These are phyloP conservation scores for Phytophthora sp. DNA, from an alignment of 352 stramenopile species.

Conservation along the genomic window DNA sequence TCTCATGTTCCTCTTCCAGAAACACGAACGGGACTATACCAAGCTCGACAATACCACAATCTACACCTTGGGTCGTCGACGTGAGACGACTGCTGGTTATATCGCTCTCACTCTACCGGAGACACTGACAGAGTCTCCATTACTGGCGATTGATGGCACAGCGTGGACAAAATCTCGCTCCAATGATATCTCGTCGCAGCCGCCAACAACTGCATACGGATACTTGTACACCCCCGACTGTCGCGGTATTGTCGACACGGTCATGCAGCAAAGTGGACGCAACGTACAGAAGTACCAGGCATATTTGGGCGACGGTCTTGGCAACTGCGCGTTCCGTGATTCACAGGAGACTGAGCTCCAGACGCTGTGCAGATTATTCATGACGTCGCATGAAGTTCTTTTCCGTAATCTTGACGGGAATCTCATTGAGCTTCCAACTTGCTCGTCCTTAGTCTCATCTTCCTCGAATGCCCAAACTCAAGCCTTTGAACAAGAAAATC, in stretches of 20 bases:
- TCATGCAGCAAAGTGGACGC: slow-evolving; percentile 38
- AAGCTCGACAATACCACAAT: slow-evolving; percentile 50
- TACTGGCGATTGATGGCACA: slow-evolving; percentile 43
- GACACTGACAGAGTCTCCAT: slow-evolving; percentile 31
- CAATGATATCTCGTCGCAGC: neutral
- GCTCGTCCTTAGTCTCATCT: slow-evolving; percentile 21
- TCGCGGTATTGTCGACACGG: slow-evolving; percentile 26
- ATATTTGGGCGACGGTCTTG: slow-evolving; percentile 45
- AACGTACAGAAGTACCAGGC: slow-evolving; percentile 57
- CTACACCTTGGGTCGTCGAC: slow-evolving; percentile 41
- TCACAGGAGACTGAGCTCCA: slow-evolving; percentile 49
- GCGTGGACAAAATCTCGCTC: slow-evolving; percentile 39
- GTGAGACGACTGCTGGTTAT: slow-evolving; percentile 27
- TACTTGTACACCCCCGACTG: slow-evolving; percentile 52
- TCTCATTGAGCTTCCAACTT: slow-evolving; percentile 27
- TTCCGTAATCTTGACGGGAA: slow-evolving; percentile 33
- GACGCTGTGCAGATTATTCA: slow-evolving; percentile 44
- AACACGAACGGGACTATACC: slow-evolving; percentile 41
- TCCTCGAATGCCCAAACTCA: neutral
- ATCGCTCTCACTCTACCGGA: slow-evolving; percentile 32
- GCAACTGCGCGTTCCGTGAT: slow-evolving; percentile 44
- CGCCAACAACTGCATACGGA: slow-evolving; percentile 34
- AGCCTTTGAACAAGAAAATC: slow-evolving; percentile 23
- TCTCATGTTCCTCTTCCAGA: slow-evolving; percentile 53
- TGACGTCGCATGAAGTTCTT: slow-evolving; percentile 34